Percentiles rank a stretch among this genome's conserved stretches.
These are phyloP conservation scores for Coemansia sp. DNA, from an alignment of 192 early-diverging fungal species.

Conservation along the genomic window DNA sequence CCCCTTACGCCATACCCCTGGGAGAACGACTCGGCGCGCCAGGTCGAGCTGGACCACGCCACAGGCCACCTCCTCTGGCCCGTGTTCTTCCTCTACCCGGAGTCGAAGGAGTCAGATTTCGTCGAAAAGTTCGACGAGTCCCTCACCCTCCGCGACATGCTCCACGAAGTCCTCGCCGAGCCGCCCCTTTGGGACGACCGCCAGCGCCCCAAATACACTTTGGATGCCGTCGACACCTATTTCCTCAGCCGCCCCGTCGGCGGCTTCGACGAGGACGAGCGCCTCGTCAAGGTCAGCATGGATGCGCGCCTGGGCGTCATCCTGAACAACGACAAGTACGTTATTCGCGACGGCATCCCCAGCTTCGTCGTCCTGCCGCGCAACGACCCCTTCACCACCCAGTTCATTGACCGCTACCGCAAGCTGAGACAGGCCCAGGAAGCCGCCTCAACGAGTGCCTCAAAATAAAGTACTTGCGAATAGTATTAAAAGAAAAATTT, in stretches of 20 bases:
- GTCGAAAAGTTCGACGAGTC: slow-evolving; percentile 85
- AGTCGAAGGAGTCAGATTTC: slow-evolving; percentile 86
- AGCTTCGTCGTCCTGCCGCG: slow-evolving; percentile 87
- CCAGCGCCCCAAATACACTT: slow-evolving; percentile 58
- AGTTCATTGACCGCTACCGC: slow-evolving; percentile 65
- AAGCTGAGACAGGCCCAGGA: slow-evolving; percentile 41
- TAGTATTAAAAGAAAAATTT: background rate
- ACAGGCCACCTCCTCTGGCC: slow-evolving; percentile 75
- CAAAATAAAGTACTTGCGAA: background rate
- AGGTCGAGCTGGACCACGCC: slow-evolving; percentile 57
- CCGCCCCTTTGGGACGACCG: slow-evolving; percentile 83
- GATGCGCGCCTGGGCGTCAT: slow-evolving; percentile 64
- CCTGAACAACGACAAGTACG: slow-evolving; percentile 63
- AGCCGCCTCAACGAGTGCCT: slow-evolving; percentile 10
- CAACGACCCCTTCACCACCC: slow-evolving; percentile 58
- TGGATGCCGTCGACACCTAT: slow-evolving; percentile 74
- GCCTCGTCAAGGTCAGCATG: slow-evolving; percentile 66
- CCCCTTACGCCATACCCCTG: slow-evolving; percentile 15
- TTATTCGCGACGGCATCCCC: slow-evolving; percentile 80
- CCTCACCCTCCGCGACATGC: slow-evolving; percentile 78
- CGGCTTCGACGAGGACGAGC: slow-evolving; percentile 55
- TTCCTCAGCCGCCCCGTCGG: slow-evolving; percentile 64
- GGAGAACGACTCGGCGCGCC: slow-evolving; percentile 52
- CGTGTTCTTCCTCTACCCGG: slow-evolving; percentile 93
- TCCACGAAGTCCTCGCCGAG: slow-evolving; percentile 77